Evolutionary conservation across 1,139 yeast species (phyloP).

Genomic region (Scheffersomyces titani): DNA sequence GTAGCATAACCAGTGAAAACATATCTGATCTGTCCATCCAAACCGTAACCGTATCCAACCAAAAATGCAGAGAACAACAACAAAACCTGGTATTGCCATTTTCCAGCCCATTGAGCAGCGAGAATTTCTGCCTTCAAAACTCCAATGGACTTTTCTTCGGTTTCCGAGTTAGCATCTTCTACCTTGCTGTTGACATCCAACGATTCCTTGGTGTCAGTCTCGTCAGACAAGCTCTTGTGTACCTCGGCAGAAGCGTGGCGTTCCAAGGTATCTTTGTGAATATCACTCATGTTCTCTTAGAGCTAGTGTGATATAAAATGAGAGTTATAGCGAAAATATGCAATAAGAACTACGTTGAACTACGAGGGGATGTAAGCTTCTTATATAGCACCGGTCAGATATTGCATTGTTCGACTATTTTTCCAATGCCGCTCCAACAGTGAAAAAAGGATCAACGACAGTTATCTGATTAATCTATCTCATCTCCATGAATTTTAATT

Average conservation of each 20-base stretch:
- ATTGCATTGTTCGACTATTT: neutral
- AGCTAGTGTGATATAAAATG: neutral
- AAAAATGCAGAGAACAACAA: conserved; percentile 25
- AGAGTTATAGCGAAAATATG: neutral
- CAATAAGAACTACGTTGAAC: neutral
- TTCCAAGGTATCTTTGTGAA: neutral
- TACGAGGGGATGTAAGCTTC: neutral
- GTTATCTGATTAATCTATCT: neutral
- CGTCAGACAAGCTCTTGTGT: neutral
- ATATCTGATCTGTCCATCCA: conserved; percentile 21
- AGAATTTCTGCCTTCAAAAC: conserved; percentile 36
- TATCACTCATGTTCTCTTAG: neutral
- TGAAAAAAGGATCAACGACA: neutral
- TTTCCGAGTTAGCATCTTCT: neutral
- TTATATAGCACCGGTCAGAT: neutral
- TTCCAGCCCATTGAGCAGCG: conserved; percentile 26
- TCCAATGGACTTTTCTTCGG: conserved; percentile 22
- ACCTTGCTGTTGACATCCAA: neutral
- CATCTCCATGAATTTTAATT: neutral
- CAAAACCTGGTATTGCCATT: conserved; percentile 16
- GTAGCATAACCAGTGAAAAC: conserved; percentile 19
- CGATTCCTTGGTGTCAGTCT: neutral
- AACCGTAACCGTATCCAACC: conserved; percentile 32
- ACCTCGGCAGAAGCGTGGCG: neutral
- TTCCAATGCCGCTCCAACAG: neutral